Percentiles rank a stretch among this genome's conserved stretches.
phyloP scores from a whole-genome alignment of 2,329 filamentous ascomycete species.

The Cercospora zeina region DNA sequence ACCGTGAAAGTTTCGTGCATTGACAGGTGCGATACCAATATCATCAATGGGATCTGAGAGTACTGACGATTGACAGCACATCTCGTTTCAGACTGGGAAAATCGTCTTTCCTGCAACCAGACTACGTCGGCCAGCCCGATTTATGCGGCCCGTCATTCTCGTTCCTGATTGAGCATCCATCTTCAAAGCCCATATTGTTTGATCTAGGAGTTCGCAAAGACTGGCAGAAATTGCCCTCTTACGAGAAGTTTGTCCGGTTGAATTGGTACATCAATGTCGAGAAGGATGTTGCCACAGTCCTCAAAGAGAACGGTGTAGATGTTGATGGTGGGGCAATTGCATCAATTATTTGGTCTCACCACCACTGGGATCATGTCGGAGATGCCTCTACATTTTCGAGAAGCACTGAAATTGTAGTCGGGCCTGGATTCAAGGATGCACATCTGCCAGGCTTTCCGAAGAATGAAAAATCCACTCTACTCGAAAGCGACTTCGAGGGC shows the following conservation, averaged over 20 bases:
- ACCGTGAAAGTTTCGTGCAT: conserved; percentile 42
- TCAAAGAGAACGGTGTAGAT: conserved; percentile 44
- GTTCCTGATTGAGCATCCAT: conserved; percentile 53
- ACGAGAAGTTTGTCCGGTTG: conserved; percentile 36
- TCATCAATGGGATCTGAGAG: not conserved
- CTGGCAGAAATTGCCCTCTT: conserved; percentile 44
- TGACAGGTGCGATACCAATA: conserved; percentile 36
- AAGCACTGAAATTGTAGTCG: conserved; percentile 49
- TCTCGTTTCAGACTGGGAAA: conserved; percentile 39
- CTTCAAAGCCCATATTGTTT: conserved; percentile 47
- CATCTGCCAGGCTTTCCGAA: conserved; percentile 51
- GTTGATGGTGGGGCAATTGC: conserved; percentile 42
- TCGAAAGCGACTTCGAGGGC: conserved; percentile 46
- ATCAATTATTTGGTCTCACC: conserved; percentile 41
- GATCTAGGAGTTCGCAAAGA: conserved; percentile 53
- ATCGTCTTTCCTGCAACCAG: conserved; percentile 42
- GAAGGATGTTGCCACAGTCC: conserved; percentile 47
- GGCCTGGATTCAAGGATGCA: conserved; percentile 49
- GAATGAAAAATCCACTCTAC: conserved; percentile 43
- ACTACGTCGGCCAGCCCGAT: conserved; percentile 43
- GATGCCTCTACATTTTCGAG: conserved; percentile 48
- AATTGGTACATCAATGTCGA: conserved; percentile 45
- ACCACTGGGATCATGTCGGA: conserved; percentile 43
- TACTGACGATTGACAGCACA: conserved; percentile 32
- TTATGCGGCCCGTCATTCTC: conserved; percentile 47